Percentiles rank a stretch among this genome's conserved stretches.
These are phyloP conservation scores for Pyrenophora seminiperda DNA, from an alignment of 2,329 filamentous ascomycete genomes.

Conservation along the genomic window DNA sequence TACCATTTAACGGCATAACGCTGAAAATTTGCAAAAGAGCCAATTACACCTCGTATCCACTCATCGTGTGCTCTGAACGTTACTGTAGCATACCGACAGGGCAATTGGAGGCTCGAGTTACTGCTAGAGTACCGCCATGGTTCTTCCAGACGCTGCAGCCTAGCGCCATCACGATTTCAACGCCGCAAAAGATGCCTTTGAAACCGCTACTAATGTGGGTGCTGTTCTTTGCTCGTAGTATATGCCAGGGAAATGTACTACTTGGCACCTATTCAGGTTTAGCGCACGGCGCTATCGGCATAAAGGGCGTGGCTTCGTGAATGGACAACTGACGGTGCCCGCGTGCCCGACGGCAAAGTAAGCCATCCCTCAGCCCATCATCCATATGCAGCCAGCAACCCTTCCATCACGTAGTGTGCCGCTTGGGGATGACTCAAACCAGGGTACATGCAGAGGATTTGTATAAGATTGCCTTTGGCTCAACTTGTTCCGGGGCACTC, in stretches of 20 bases:
- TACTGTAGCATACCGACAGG: slow-evolving; percentile 1
- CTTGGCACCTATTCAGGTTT: slow-evolving; percentile 2
- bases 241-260: slow-evolving; percentile 1
- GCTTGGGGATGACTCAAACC: slow-evolving; percentile 29
- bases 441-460: slow-evolving; percentile 5
- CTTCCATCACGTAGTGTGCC: slow-evolving; percentile 13
- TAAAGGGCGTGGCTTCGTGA: slow-evolving; percentile 15
- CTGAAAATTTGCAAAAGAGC: slow-evolving; percentile 28
- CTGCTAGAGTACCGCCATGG: slow-evolving; percentile 4
- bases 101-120: not conserved
- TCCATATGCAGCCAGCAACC: slow-evolving; percentile 22
- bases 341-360: slow-evolving; percentile 21
- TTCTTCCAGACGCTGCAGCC: not conserved
- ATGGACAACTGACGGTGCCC: slow-evolving; percentile 12
- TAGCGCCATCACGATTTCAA: not conserved
- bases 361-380: slow-evolving; percentile 16
- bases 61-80: slow-evolving; percentile 19
- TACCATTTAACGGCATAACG: slow-evolving; percentile 31
- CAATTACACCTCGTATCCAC: slow-evolving; percentile 34
- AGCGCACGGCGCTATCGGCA: slow-evolving; percentile 11
- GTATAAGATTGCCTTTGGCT: slow-evolving; percentile 26
- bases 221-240: not conserved
- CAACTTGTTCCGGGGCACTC: slow-evolving; percentile 4
- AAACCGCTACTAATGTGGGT: slow-evolving; percentile 1
- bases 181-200: slow-evolving; percentile 1